Evolutionary conservation across 2,329 filamentous ascomycete species (phyloP), one percentile per base, ranked within the genome.

Genomic region (Trichophyton verrucosum): DNA sequence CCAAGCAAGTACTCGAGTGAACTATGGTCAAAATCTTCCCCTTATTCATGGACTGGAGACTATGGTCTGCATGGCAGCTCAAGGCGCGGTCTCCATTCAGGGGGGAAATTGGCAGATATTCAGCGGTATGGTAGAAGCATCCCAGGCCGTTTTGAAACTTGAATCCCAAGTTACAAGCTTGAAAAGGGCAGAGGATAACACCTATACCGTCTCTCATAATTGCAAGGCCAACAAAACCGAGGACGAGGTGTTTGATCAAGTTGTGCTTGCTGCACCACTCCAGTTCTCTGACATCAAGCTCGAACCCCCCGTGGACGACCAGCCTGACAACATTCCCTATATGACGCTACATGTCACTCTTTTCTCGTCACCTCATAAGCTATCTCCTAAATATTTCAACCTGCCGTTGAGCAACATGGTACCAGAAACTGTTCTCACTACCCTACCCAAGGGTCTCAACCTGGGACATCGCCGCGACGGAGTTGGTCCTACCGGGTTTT

Each of bases 81-180:
- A 92, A 59, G 91, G 90, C 5, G 89, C 91, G 0, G 83, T 91
- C 71, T 79, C 87, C 17, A 82, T 97, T 0, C 74, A 82, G 13
- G 91, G 91, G 5, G 94, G 94, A 1, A 99, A 97, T 72, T 97
- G 91, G 91, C 85, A 84, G 67, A 96, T 99, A 60, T 99, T 99
- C 70, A 81, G 86, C n/a, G 76, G 80, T 51, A 95, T 96, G 87
- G 76, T 92, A 1, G 78, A 82, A 42, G 75, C 78, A 0, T 86
- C 89, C 1, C 75, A 80, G 2, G 85, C 88, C 0, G 73, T 77
- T 0, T 65, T 91, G 3, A 75, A 77, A 44, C 76, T 88, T 24
- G 87, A 91, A 67, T 88, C 86, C 0, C 79, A 82, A 0, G 86
- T 96, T 0, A 78, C 79, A 0, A 77, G 76, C 3, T 82, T 95